Percentiles rank a stretch among this genome's conserved stretches.
Conservation (phyloP, 371 early-diverging fungal species). For the Blastocladiella emersonii region DNA sequence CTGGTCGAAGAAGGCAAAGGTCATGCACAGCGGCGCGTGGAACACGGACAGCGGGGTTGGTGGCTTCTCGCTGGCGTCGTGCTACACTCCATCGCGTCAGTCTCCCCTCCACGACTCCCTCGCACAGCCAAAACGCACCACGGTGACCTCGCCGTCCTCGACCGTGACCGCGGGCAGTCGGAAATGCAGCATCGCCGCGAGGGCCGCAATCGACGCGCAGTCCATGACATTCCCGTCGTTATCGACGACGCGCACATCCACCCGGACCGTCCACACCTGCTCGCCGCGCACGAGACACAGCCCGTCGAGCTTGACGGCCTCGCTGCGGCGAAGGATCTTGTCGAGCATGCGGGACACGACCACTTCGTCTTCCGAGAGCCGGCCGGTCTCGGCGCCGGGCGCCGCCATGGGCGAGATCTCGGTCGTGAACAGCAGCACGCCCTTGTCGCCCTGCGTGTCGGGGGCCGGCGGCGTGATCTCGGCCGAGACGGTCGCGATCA, state of each 20-base stretch:
- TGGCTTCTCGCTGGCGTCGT: constrained; percentile 63
- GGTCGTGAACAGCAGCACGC: constrained; percentile 59
- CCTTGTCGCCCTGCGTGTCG: constrained; percentile 65
- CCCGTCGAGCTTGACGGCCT: constrained; percentile 89
- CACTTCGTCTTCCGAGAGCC: constrained; percentile 61
- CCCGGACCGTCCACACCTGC: constrained; percentile 83
- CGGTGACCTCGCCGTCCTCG: constrained; percentile 71
- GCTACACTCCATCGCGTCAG: constrained; percentile 33
- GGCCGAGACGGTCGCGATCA: constrained; percentile 61
- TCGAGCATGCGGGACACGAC: constrained; percentile 72
- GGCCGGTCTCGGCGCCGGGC: constrained; percentile 36
- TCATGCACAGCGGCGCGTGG: constrained; percentile 82
- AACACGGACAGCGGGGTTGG: constrained; percentile 87
- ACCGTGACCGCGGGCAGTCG: constrained; percentile 86
- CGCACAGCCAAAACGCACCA: constrained; percentile 38
- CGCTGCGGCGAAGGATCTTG: constrained; percentile 62
- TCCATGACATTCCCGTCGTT: constrained; percentile 87
- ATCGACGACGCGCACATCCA: constrained; percentile 82
- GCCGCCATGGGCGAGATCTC: constrained; percentile 80
- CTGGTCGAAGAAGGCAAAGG: constrained; percentile 77
- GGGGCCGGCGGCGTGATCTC: constrained; percentile 71
- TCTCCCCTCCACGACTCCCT: not conserved
- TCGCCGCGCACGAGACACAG: constrained; percentile 92
- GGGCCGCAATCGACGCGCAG: constrained; percentile 78
- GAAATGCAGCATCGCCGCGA: constrained; percentile 80